Evolutionary conservation across 805 yeast species (phyloP).

Genomic region (Wickerhamiella musiphila): DNA sequence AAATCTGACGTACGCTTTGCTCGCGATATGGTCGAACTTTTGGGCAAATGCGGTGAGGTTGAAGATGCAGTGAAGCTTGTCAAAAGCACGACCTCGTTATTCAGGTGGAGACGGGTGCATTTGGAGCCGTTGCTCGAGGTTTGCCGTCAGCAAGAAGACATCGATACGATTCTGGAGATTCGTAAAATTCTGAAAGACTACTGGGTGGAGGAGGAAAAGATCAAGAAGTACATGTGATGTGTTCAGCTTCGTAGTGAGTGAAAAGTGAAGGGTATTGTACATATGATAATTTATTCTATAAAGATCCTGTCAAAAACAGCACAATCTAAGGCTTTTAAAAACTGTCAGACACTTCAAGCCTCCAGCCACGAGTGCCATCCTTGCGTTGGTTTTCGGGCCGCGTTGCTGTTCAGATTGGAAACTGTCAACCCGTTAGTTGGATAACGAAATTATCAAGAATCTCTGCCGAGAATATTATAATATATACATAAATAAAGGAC

Average conservation of each 20-base stretch:
- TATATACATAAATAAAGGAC: not conserved
- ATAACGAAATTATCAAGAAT: not conserved
- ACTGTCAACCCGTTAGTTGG: no score
- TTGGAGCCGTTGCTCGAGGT: conserved; percentile 27
- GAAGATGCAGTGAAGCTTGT: conserved; percentile 59
- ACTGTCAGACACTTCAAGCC: no score
- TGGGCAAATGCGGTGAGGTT: conserved; percentile 36
- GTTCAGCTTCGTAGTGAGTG: no score
- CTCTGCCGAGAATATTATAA: not conserved
- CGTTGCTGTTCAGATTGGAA: no score
- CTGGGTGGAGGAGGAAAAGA: conserved; percentile 2
- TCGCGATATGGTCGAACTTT: conserved; percentile 41
- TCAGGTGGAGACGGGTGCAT: conserved; percentile 45
- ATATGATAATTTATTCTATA: no score
- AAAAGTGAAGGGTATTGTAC: no score
- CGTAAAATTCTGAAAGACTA: conserved; percentile 4
- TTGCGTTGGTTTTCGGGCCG: no score
- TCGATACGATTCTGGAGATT: conserved; percentile 8
- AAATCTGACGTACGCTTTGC: conserved; percentile 54
- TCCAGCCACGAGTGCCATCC: no score
- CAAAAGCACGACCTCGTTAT: conserved; percentile 46
- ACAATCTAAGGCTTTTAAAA: no score
- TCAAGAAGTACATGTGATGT: no score
- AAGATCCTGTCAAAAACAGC: no score
- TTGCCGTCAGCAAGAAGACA: conserved; percentile 30